Evolutionary conservation across 345 rosid genomes (phyloP), one percentile per base, ranked within the genome.

Genomic region (Firmiana major): DNA sequence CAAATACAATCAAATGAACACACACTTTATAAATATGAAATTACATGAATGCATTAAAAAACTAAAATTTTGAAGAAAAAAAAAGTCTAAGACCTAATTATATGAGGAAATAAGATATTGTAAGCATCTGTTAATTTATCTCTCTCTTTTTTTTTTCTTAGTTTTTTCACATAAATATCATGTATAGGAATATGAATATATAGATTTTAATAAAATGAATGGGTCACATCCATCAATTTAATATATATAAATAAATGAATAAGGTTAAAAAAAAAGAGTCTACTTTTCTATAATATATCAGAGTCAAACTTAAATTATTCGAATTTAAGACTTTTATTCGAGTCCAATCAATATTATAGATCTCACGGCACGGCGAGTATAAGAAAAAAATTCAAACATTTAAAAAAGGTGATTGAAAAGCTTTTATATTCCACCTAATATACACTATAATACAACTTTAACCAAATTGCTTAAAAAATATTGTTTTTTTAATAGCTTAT

Each of bases 351-450:
- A 62, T 6, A 22, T 22, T 22, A 57, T 21, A 57, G 12, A 55
- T 55, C 24, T 19, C 0, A 53, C 6, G 6, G 12, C 53, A n/a
- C n/a, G n/a, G n/a, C 1, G 12, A 55, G 26, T 49, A 15, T 51
- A 51, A 51, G 13, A 21, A 57, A 8, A 59, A 26, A 59, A 59
- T 59, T 59, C 17, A 24, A 59, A 59, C 63, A 24, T 9, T 22
- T 22, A 26, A 26, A 59, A 59, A 4, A 11, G 64, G 3, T 19
- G 1, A 9, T 38, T 65, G 70, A 10, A 38, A 36, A 65, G 6
- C 70, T 65, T 34, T 36, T 34, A 36, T n/a, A n/a, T 38, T 38
- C 48, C 49, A 65, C 48, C 70, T 64, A 64, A 65, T n/a, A 64
- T 40, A 64, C 46, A 64, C 11, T 36, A 19, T 63, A 63, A 34